Evolutionary conservation across 768 basidiomycete genomes (phyloP).

Genomic region (Phlebiopsis gigantea): DNA sequence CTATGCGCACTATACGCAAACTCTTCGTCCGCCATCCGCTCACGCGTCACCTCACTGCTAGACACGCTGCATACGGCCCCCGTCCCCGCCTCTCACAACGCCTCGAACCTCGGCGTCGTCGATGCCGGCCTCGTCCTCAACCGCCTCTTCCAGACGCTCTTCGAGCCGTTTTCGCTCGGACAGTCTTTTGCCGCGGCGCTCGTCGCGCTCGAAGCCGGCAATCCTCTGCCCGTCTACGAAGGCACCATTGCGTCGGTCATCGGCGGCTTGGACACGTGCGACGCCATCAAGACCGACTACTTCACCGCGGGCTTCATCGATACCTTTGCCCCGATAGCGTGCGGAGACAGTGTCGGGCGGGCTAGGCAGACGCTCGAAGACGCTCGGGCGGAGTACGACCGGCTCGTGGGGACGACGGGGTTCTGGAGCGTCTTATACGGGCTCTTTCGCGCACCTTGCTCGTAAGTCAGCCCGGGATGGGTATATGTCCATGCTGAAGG

Average conservation of each 20-base stretch:
- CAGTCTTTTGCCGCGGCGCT: neutral
- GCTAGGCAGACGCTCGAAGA: neutral
- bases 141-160: neutral
- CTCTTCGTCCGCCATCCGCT: conserved; percentile 14
- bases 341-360: neutral
- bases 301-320: neutral
- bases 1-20: conserved; percentile 22
- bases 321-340: neutral
- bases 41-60: conserved; percentile 12
- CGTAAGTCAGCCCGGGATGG: neutral
- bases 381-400: neutral
- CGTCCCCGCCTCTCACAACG: neutral
- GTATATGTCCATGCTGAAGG: neutral
- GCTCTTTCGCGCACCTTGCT: neutral
- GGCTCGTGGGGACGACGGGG: neutral
- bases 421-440: neutral
- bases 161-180: neutral
- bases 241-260: neutral
- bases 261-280: neutral
- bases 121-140: conserved; percentile 4
- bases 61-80: neutral
- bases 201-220: conserved; percentile 2
- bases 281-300: neutral
- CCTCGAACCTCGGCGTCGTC: conserved; percentile 1
- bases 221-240: neutral